Evolutionary conservation across 257 asterid species (phyloP).

Genomic region (Petrea volubilis): DNA sequence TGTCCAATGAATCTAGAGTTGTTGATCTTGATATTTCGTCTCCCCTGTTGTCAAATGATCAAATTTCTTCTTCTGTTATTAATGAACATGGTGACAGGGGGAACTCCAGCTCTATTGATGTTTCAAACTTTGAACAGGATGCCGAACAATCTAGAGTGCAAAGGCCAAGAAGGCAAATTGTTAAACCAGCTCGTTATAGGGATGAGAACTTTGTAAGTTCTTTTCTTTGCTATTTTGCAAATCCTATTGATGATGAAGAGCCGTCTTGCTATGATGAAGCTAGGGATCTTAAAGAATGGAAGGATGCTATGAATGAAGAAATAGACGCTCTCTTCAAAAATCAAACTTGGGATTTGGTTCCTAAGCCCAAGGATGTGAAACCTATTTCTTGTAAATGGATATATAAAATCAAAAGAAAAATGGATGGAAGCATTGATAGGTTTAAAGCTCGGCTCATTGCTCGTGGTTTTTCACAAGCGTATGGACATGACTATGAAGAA

Average conservation of each 20-base stretch:
- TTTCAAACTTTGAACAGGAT: no score
- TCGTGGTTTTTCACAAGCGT: constrained; percentile 16
- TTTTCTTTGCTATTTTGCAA: neutral
- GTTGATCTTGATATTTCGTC: neutral
- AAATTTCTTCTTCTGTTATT: no score
- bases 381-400: constrained; percentile 14
- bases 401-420: neutral
- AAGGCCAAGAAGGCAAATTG: neutral
- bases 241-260: constrained; percentile 7
- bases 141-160: neutral
- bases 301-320: neutral
- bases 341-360: constrained; percentile 2
- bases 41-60: neutral
- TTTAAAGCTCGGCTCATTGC: constrained; percentile 16
- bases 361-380: neutral
- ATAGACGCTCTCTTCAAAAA: neutral
- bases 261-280: neutral
- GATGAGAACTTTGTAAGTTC: constrained; percentile 12
- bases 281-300: neutral
- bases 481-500: constrained; percentile 20
- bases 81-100: constrained; percentile 10
- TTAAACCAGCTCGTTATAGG: neutral
- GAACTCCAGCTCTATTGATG: neutral
- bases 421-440: neutral
- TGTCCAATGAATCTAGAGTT: neutral